Conservation (phyloP, 2,329 filamentous ascomycete species). For the Fonsecaea pugnacius region DNA sequence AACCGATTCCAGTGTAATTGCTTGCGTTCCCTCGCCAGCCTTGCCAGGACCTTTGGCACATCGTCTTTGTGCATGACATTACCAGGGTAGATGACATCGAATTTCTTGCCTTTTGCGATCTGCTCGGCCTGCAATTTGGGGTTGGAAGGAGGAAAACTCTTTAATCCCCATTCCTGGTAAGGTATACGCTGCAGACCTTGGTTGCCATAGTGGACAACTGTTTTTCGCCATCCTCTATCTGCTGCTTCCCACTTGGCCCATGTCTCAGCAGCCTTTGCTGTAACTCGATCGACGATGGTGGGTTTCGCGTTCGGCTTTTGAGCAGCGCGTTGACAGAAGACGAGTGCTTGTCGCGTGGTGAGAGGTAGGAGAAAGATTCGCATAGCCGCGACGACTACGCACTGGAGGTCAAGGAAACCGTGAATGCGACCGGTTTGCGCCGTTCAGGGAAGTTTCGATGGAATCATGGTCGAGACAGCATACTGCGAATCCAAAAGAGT, state of each 20-base stretch:
- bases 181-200: slow-evolving; percentile 82
- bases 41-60: slow-evolving; percentile 68
- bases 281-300: slow-evolving; percentile 70
- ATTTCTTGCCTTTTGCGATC: slow-evolving; percentile 64
- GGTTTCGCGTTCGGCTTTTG: slow-evolving; percentile 59
- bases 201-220: slow-evolving; percentile 85
- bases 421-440: slow-evolving; percentile 11
- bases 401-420: slow-evolving; percentile 7
- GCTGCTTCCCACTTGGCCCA: slow-evolving; percentile 90
- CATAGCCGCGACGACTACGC: slow-evolving; percentile 62
- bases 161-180: slow-evolving; percentile 97
- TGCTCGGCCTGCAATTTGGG: slow-evolving; percentile 68
- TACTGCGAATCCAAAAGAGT: not conserved
- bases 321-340: slow-evolving; percentile 83
- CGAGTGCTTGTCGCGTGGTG: slow-evolving; percentile 84
- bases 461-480: slow-evolving; percentile 27
- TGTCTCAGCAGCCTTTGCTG: slow-evolving; percentile 71
- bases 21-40: slow-evolving; percentile 79
- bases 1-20: slow-evolving; percentile 75
- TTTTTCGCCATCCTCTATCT: slow-evolving; percentile 84
- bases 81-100: slow-evolving; percentile 77
- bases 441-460: slow-evolving; percentile 27
- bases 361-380: slow-evolving; percentile 92
- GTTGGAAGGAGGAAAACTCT: slow-evolving; percentile 85
- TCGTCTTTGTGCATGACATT: slow-evolving; percentile 67